Conservation (phyloP, 352 stramenopile genomes). For the Phytophthora sp. region DNA sequence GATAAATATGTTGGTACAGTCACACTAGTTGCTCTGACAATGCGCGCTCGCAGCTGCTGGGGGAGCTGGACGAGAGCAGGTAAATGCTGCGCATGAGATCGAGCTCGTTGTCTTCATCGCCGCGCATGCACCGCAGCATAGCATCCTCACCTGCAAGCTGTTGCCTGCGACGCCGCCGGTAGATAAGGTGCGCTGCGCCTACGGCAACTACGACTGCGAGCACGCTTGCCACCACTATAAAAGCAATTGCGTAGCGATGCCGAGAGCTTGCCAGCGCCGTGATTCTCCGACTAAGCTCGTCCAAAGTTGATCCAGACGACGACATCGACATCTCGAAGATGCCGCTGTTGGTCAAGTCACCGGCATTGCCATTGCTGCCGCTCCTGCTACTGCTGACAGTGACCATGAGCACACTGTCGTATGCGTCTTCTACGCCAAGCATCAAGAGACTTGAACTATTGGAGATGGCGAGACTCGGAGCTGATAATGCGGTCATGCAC, state of each 20-base stretch:
- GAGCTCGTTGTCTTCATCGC: slow-evolving; percentile 46
- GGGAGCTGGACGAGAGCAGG: slow-evolving; percentile 43
- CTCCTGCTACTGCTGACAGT: slow-evolving; percentile 12
- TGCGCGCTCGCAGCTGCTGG: slow-evolving; percentile 12
- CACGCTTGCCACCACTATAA: slow-evolving; percentile 40
- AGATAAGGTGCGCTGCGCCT: slow-evolving; percentile 11
- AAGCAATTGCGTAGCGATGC: slow-evolving; percentile 37
- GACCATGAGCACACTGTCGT: slow-evolving; percentile 42
- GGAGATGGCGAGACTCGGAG: slow-evolving; percentile 44
- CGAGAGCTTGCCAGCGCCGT: slow-evolving; percentile 29
- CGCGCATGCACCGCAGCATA: slow-evolving; percentile 47
- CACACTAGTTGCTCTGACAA: neutral
- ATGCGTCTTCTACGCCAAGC: slow-evolving; percentile 57
- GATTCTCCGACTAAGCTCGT: slow-evolving; percentile 26
- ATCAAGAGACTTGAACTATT: slow-evolving; percentile 40
- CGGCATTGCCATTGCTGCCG: slow-evolving; percentile 10
- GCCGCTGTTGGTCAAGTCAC: slow-evolving; percentile 6
- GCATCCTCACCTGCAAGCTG: slow-evolving; percentile 42
- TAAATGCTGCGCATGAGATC: slow-evolving; percentile 54
- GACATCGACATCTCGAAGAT: slow-evolving; percentile 14
- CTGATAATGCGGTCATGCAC: slow-evolving; percentile 49
- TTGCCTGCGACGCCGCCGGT: slow-evolving; percentile 23
- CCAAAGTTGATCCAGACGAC: slow-evolving; percentile 21
- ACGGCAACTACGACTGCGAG: slow-evolving; percentile 19
- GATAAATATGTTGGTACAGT: slow-evolving; percentile 36